Conservation (phyloP, 2,329 filamentous ascomycete genomes). For the Diaporthe citriasiana region DNA sequence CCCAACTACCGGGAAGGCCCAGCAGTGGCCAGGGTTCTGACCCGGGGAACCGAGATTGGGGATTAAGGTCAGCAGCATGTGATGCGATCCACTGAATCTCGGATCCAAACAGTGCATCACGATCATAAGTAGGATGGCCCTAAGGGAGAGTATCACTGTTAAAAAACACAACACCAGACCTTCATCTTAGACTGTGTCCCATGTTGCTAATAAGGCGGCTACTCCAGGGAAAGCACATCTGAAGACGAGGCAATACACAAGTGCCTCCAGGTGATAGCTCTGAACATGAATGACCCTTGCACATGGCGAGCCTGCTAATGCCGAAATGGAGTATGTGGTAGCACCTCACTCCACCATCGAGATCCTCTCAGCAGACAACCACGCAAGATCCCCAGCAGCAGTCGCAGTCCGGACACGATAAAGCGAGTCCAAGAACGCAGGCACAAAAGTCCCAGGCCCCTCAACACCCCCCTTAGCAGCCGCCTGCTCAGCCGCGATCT, state of each 20-base stretch:
- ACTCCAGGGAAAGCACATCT: neutral
- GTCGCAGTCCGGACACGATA: conserved; percentile 55
- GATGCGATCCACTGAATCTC: neutral
- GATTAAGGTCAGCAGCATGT: conserved; percentile 16
- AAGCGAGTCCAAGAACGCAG: conserved; percentile 84
- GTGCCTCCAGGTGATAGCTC: too few species aligned
- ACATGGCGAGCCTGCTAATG: neutral
- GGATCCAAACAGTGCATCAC: too few species aligned
- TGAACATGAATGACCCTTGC: too few species aligned
- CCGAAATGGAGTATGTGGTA: neutral
- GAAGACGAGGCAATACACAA: neutral
- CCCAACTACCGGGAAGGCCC: conserved; percentile 24
- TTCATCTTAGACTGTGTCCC: fast-evolving
- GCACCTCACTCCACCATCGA: neutral
- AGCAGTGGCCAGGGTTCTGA: conserved; percentile 5
- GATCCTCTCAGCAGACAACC: conserved; percentile 27
- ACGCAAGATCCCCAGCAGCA: conserved; percentile 16
- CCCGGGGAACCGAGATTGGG: neutral
- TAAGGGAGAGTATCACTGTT: fast-evolving
- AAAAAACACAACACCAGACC: too few species aligned
- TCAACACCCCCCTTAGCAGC: conserved; percentile 75
- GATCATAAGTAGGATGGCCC: neutral
- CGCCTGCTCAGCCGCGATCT: conserved; percentile 78
- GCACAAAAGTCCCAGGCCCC: conserved; percentile 89
- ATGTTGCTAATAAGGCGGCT: too few species aligned